phyloP scores from a whole-genome alignment of 1,139 yeast genomes.

The Candida pseudoviswanathii region DNA sequence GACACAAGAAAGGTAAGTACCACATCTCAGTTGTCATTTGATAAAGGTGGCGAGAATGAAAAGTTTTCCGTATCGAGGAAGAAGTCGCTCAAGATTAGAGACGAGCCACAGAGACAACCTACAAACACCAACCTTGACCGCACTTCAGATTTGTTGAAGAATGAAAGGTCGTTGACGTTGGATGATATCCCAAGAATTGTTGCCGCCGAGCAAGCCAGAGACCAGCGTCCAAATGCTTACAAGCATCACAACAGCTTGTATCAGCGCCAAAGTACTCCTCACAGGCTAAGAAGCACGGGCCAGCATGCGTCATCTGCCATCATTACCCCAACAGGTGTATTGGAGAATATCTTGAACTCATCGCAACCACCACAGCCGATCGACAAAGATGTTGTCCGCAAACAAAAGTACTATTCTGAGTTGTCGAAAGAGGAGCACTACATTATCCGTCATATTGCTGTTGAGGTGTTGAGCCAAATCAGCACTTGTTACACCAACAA shows the following conservation, averaged over 20 bases:
- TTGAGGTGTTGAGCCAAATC: conserved; percentile 56
- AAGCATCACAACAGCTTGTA: conserved; percentile 61
- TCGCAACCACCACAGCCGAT: conserved; percentile 4
- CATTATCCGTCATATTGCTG: conserved; percentile 67
- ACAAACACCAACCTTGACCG: conserved; percentile 43
- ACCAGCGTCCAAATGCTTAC: conserved; percentile 84
- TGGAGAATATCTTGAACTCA: conserved; percentile 15
- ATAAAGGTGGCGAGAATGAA: conserved; percentile 22
- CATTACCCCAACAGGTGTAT: conserved; percentile 15
- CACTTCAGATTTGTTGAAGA: conserved; percentile 71
- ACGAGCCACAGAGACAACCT: conserved; percentile 41
- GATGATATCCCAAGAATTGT: conserved; percentile 97
- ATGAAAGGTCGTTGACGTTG: conserved; percentile 83
- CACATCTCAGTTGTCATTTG: conserved; percentile 20
- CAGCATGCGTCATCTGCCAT: conserved; percentile 8
- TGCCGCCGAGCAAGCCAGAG: conserved; percentile 96
- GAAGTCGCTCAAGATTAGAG: conserved; percentile 44
- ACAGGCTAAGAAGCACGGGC: conserved; percentile 20
- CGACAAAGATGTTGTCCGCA: conserved; percentile 13
- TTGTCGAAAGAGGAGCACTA: conserved; percentile 61
- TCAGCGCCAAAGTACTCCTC: conserved; percentile 31
- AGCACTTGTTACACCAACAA: conserved; percentile 40
- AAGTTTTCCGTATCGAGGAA: conserved; percentile 32
- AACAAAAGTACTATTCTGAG: conserved; percentile 68
- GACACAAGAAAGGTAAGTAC: conserved; percentile 12